phyloP scores from a whole-genome alignment of 2,329 filamentous ascomycete species.

The Chalaropsis thielavioides region DNA sequence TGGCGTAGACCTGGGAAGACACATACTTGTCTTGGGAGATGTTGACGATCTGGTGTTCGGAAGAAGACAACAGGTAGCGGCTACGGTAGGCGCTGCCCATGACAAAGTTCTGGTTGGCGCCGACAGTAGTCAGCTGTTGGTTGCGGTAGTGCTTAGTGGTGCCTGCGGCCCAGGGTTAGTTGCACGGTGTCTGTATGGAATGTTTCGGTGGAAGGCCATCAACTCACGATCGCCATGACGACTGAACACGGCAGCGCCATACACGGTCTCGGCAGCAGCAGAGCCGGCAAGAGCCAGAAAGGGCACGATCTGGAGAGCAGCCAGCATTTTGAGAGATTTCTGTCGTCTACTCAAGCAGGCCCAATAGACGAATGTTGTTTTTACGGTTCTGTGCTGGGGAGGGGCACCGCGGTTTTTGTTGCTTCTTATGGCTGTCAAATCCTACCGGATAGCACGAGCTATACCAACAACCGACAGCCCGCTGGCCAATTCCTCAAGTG shows the following conservation, averaged over 20 bases:
- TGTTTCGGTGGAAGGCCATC: background rate
- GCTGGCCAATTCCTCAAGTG: background rate
- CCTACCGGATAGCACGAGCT: background rate
- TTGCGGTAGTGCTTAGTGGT: slow-evolving; percentile 26
- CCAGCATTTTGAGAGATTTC: slow-evolving; percentile 2
- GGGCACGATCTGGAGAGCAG: background rate
- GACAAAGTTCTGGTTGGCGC: slow-evolving; percentile 24
- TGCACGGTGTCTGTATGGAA: background rate
- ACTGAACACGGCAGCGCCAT: slow-evolving; percentile 25
- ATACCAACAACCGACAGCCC: background rate
- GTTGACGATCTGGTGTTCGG: slow-evolving; percentile 23
- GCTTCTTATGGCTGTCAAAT: background rate
- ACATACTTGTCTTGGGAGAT: slow-evolving; percentile 25
- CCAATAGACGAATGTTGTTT: background rate
- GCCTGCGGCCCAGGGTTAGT: slow-evolving; percentile 19
- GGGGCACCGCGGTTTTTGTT: background rate
- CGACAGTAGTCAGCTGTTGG: slow-evolving; percentile 25
- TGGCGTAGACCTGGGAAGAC: slow-evolving; percentile 24
- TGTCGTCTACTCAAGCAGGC: background rate
- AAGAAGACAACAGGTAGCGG: slow-evolving; percentile 21
- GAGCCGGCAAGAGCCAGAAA: slow-evolving; percentile 16
- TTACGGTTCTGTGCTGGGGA: background rate
- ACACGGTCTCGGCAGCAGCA: slow-evolving; percentile 24
- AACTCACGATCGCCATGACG: slow-evolving; percentile 26
- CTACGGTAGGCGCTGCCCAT: slow-evolving; percentile 21